A percentile compares a stretch with the other conserved stretches of the same genome.
Evolutionary conservation across 129 eudicot genomes (phyloP).

Genomic region (Scalesia atractyloides): DNA sequence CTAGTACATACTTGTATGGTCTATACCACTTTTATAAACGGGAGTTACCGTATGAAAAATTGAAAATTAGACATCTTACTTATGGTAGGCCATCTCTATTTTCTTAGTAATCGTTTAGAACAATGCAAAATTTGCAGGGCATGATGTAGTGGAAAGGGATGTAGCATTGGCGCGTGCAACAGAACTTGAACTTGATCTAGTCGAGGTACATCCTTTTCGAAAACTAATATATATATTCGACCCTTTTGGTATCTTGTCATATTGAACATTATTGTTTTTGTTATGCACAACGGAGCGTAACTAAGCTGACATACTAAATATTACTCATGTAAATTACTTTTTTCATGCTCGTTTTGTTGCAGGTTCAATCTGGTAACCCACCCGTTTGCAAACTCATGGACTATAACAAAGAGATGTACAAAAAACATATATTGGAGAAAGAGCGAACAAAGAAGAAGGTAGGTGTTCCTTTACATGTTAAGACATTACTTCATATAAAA

Average conservation of each 20-base stretch:
- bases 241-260: not conserved
- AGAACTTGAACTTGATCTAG: conserved; percentile 50
- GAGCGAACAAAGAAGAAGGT: conserved; percentile 67
- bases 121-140: conserved; percentile 47
- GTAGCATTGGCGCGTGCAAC: conserved; percentile 75
- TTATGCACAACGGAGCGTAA: not conserved
- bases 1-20: not conserved
- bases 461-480: not conserved
- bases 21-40: not conserved
- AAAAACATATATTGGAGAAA: conserved; percentile 47
- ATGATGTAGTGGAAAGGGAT: conserved; percentile 47
- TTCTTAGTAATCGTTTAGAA: conserved; percentile 7
- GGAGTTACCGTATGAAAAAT: not conserved
- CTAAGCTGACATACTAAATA: not conserved
- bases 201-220: conserved; percentile 21
- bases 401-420: conserved; percentile 60
- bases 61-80: not conserved
- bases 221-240: not conserved
- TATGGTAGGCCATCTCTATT: not conserved
- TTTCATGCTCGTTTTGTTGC: conserved; percentile 16
- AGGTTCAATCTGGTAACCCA: conserved; percentile 70
- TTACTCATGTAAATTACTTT: not conserved
- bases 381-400: conserved; percentile 90
- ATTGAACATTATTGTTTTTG: not conserved
- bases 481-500: not conserved